Percentiles rank a stretch among this genome's conserved stretches.
phyloP scores from a whole-genome alignment of 306 rosid species.

The Fragaria vesca region DNA sequence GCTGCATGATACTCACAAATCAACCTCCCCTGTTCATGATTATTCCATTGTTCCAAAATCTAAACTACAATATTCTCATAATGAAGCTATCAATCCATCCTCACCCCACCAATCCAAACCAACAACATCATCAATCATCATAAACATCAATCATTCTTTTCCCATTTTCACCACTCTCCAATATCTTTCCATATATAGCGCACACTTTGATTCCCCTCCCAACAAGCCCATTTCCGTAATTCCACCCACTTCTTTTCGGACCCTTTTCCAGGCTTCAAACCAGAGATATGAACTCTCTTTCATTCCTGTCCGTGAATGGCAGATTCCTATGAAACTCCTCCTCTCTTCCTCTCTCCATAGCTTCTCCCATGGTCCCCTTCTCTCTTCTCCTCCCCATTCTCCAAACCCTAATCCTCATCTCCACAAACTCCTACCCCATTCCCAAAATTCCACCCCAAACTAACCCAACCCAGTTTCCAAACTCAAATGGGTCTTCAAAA shows the following conservation, averaged over 20 bases:
- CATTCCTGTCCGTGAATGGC: constrained; percentile 26
- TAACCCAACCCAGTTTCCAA: background rate
- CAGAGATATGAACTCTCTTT: background rate
- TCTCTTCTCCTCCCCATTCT: constrained; percentile 19
- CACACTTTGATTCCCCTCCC: background rate
- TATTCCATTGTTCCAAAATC: background rate
- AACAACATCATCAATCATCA: background rate
- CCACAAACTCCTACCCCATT: background rate
- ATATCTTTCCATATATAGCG: background rate
- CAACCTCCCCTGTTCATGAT: background rate
- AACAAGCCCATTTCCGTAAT: constrained; percentile 3
- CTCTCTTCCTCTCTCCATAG: background rate
- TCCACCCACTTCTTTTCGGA: background rate
- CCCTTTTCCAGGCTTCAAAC: background rate
- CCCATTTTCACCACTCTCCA: background rate
- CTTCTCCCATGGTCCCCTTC: constrained; percentile 13
- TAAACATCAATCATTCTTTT: background rate
- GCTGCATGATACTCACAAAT: background rate
- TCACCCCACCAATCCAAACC: background rate
- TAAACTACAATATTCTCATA: background rate
- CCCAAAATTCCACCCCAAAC: background rate
- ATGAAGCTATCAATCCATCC: background rate
- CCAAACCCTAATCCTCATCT: background rate
- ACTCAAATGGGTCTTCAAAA: background rate
- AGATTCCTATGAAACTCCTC: constrained; percentile 28